Evolutionary conservation across 176 grass and related monocot species (phyloP).

Genomic region (Bothriochloa decipiens): DNA sequence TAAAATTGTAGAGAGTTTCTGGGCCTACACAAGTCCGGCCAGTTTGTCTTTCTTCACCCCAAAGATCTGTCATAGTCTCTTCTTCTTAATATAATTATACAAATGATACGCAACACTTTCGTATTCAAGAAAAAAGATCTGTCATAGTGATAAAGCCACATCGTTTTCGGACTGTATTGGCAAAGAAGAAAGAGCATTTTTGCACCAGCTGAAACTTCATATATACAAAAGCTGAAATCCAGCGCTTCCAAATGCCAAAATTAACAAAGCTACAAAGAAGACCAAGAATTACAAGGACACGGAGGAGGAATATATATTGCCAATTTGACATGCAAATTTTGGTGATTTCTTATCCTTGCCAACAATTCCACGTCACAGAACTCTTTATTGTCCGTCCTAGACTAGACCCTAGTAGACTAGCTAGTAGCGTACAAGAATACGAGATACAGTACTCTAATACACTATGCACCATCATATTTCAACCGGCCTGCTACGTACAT

Average conservation of each 20-base stretch:
- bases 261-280: neutral
- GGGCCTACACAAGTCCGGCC: neutral
- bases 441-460: slow-evolving; percentile 12
- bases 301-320: neutral
- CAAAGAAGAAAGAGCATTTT: neutral
- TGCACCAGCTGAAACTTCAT: neutral
- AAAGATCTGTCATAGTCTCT: neutral
- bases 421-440: slow-evolving; percentile 23
- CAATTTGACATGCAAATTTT: neutral
- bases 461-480: neutral
- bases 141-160: neutral
- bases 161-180: neutral
- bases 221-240: neutral
- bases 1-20: neutral
- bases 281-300: neutral
- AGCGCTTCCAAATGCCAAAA: neutral
- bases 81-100: too few species aligned
- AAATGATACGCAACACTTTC: too few species aligned
- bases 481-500: neutral
- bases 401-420: neutral
- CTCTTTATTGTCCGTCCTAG: neutral
- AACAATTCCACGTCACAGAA: neutral
- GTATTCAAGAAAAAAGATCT: too few species aligned
- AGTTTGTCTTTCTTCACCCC: neutral
- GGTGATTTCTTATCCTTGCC: neutral